Evolutionary conservation across 140 eudicot genomes (phyloP).

Genomic region (Senecio squalidus): DNA sequence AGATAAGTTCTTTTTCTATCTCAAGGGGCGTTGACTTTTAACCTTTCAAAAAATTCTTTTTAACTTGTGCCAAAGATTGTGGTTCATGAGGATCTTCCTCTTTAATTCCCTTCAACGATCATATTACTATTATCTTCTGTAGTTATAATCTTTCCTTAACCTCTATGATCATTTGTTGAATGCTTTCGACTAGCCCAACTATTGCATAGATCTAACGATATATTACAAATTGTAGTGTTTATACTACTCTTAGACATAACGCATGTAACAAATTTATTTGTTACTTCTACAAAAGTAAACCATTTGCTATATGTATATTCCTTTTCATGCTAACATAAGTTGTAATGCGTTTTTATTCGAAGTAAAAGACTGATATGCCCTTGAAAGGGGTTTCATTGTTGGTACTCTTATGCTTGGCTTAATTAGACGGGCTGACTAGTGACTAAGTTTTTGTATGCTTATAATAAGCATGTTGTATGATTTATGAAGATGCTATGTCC

Average conservation of each 20-base stretch:
- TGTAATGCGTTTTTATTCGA: slow-evolving; percentile 1
- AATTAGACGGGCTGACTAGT: slow-evolving; percentile 3
- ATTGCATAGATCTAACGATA: slow-evolving; percentile 27
- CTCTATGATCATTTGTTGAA: slow-evolving; percentile 3
- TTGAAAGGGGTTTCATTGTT: slow-evolving; percentile 12
- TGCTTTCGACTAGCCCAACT: slow-evolving; percentile 11
- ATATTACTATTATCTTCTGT: slow-evolving; percentile 18
- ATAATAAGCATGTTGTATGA: slow-evolving; percentile 8
- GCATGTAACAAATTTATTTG: slow-evolving; percentile 9
- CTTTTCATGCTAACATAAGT: background rate
- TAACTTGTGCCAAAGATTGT: slow-evolving; percentile 21
- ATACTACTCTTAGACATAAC: background rate
- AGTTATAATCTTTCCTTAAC: slow-evolving; percentile 10
- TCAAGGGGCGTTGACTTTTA: slow-evolving; percentile 19
- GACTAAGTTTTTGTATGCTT: slow-evolving; percentile 15
- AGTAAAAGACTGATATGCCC: slow-evolving; percentile 16
- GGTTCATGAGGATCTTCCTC: slow-evolving; percentile 6
- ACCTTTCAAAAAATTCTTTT: slow-evolving; percentile 10
- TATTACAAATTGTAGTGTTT: background rate
- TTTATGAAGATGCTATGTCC: slow-evolving; percentile 3
- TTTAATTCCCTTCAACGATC: slow-evolving; percentile 11
- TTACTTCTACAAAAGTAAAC: background rate
- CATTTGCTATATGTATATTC: slow-evolving; percentile 7
- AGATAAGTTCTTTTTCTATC: slow-evolving; percentile 21
- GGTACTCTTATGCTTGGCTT: slow-evolving; percentile 3